These are phyloP conservation scores for Physaria fendleri DNA, from an alignment of 345 rosid genomes.

Conservation along the genomic window DNA sequence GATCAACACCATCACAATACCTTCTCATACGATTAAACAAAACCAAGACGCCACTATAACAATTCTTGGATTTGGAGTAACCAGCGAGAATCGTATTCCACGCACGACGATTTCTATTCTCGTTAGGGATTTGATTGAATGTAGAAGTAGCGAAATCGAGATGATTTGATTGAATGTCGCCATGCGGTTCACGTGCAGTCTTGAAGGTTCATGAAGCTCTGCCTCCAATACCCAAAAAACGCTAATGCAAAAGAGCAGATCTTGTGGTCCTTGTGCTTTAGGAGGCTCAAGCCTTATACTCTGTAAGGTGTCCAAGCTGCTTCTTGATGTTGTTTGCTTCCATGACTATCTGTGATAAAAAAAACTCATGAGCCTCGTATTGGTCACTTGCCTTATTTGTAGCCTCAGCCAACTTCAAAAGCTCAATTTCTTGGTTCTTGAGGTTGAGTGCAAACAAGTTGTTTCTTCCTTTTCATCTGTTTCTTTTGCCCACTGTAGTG, in stretches of 20 bases:
- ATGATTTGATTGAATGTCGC: constrained; percentile 5
- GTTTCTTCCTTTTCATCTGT: too few species aligned
- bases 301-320: background rate
- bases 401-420: background rate
- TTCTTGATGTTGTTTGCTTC: background rate
- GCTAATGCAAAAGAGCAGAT: background rate
- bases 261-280: background rate
- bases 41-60: constrained; percentile 13
- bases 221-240: background rate
- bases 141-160: constrained; percentile 33
- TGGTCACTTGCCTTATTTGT: background rate
- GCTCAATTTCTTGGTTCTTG: background rate
- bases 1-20: background rate
- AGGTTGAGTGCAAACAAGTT: background rate
- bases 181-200: background rate
- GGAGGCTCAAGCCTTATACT: too few species aligned
- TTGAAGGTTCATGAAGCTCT: background rate
- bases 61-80: constrained; percentile 26
- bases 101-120: constrained; percentile 24
- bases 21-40: constrained; percentile 36
- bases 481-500: background rate
- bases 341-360: background rate
- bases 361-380: background rate
- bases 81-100: constrained; percentile 42
- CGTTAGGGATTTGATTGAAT: constrained; percentile 23